Evolutionary conservation across 805 yeast genomes (phyloP).

Genomic region (Cyberlindnera petersonii): DNA sequence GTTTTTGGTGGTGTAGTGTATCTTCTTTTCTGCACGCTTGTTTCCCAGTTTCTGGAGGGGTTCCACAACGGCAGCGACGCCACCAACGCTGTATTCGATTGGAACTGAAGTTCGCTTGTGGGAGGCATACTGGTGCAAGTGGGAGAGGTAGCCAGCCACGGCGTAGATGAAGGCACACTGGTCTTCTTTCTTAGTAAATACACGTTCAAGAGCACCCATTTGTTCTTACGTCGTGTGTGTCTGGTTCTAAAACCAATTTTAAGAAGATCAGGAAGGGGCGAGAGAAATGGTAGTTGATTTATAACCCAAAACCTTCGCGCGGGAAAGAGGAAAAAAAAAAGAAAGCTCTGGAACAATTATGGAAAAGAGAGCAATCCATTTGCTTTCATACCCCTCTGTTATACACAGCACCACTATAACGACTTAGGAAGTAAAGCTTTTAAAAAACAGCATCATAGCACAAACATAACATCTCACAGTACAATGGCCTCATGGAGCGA

Average conservation of each 20-base stretch:
- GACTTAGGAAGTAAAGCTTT: no score
- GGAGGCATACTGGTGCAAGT: constrained; percentile 11
- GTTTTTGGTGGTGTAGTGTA: constrained; percentile 5
- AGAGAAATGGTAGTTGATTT: no score
- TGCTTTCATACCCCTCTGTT: no score
- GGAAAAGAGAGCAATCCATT: neutral
- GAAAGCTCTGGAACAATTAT: neutral
- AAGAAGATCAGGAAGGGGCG: no score
- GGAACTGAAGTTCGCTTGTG: constrained; percentile 7
- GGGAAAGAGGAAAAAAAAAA: no score
- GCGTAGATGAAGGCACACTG: constrained; percentile 13
- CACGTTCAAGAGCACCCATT: constrained; percentile 8
- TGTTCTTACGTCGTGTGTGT: no score
- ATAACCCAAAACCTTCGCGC: no score
- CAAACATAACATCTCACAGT: constrained; percentile 1
- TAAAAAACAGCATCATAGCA: neutral
- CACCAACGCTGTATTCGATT: constrained; percentile 41
- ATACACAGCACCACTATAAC: neutral
- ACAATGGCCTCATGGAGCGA: constrained; percentile 26
- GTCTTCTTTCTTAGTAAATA: constrained; percentile 7
- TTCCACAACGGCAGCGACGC: constrained; percentile 33
- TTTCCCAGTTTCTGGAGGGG: constrained; percentile 9
- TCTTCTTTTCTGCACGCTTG: constrained; percentile 1
- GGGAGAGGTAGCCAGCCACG: constrained; percentile 12
- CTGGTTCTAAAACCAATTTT: no score